Evolutionary conservation across 257 asterid species (phyloP).

Genomic region (Primulina huaijiensis): DNA sequence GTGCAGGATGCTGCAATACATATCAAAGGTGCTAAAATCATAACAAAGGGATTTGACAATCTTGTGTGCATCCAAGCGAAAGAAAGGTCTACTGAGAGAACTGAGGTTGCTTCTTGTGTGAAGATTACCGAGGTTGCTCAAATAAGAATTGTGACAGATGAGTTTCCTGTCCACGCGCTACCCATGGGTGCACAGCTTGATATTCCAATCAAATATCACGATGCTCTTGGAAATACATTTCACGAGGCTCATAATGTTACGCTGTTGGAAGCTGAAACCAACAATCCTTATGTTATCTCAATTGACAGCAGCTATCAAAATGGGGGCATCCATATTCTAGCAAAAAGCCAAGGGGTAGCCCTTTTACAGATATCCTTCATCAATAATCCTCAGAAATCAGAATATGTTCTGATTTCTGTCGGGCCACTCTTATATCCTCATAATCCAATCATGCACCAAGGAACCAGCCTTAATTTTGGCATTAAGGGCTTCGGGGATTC

Average conservation of each 20-base stretch:
- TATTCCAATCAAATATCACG: conserved; percentile 65
- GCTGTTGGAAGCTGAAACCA: conserved; percentile 64
- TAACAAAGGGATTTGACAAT: conserved; percentile 52
- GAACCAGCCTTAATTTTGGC: conserved; percentile 52
- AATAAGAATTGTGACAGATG: conserved; percentile 48
- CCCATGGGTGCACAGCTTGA: conserved; percentile 60
- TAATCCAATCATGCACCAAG: conserved; percentile 61
- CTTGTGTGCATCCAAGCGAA: conserved; percentile 80
- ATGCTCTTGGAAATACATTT: conserved; percentile 69
- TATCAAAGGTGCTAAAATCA: conserved; percentile 63
- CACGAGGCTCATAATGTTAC: conserved; percentile 66
- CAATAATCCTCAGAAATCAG: conserved; percentile 53
- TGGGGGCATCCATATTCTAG: conserved; percentile 49
- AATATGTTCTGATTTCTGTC: conserved; percentile 55
- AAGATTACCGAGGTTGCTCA: conserved; percentile 82
- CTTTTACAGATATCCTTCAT: conserved; percentile 52
- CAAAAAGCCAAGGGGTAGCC: conserved; percentile 64
- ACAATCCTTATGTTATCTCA: conserved; percentile 62
- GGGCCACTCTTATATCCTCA: conserved; percentile 75
- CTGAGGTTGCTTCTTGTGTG: conserved; percentile 82
- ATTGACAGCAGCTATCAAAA: conserved; percentile 35
- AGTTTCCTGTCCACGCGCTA: conserved; percentile 49
- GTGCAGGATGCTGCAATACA: conserved; percentile 40
- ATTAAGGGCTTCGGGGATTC: conserved; percentile 55
- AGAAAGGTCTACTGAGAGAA: conserved; percentile 70